A percentile compares a stretch with the other conserved stretches of the same genome.
Conservation (phyloP, 2,329 filamentous ascomycete species). For the Ambrosiella xylebori region DNA sequence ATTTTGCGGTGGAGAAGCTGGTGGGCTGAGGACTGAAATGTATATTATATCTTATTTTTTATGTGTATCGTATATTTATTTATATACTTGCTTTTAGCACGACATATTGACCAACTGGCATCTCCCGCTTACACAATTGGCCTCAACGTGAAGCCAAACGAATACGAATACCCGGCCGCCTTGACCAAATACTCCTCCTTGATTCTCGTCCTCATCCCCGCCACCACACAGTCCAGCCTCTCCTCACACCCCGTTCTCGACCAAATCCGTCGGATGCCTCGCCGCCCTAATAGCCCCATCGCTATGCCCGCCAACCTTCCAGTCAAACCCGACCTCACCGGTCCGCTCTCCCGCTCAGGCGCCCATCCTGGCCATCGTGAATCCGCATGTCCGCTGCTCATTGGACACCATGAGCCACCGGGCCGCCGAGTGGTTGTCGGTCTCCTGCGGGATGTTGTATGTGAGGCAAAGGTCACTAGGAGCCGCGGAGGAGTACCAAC, state of each 20-base stretch:
- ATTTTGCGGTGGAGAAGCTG: constrained; percentile 17
- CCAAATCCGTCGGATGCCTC: constrained; percentile 46
- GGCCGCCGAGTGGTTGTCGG: constrained; percentile 45
- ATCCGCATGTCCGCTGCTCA: background rate
- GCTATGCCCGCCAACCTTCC: constrained; percentile 34
- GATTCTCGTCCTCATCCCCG: constrained; percentile 32
- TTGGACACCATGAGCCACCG: constrained; percentile 28
- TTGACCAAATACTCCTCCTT: constrained; percentile 28
- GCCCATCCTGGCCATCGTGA: background rate
- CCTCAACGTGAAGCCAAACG: constrained; percentile 23
- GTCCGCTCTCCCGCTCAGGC: background rate
- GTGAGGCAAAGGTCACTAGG: constrained; percentile 38
- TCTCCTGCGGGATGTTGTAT: constrained; percentile 54
- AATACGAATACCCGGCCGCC: constrained; percentile 19
- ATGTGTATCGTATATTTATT: background rate
- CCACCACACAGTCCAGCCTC: constrained; percentile 28
- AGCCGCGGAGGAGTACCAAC: constrained; percentile 24
- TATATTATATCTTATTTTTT: background rate
- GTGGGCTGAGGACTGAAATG: constrained; percentile 9
- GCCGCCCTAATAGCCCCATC: constrained; percentile 37
- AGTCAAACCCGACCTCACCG: constrained; percentile 14
- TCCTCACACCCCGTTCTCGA: constrained; percentile 28
- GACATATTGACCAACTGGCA: background rate
- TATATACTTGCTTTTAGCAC: background rate
- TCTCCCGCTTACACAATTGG: background rate